phyloP scores from a whole-genome alignment of 345 rosid species.

The Salix caprea region DNA sequence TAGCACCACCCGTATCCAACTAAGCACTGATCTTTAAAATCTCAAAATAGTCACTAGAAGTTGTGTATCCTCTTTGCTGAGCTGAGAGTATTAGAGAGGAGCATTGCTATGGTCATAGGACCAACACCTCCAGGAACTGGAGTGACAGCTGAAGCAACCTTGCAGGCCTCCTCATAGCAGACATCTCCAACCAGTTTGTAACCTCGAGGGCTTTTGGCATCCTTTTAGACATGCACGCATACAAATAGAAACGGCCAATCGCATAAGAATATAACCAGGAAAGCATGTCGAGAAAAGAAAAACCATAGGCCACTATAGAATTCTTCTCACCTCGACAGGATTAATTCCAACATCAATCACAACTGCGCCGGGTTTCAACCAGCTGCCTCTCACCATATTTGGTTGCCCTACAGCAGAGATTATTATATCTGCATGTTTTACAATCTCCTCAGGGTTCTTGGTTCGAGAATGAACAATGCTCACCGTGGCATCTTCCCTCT shows the following conservation, averaged over 20 bases:
- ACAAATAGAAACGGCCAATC: conserved; percentile 8
- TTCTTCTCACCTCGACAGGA: conserved; percentile 57
- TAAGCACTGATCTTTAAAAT: not conserved
- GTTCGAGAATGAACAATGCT: conserved; percentile 79
- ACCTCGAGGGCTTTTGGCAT: conserved; percentile 52
- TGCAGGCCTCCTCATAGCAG: conserved; percentile 69
- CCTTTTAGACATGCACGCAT: conserved; percentile 34
- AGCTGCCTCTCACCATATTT: conserved; percentile 72
- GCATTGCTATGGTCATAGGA: conserved; percentile 93
- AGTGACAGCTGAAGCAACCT: conserved; percentile 71
- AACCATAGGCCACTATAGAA: not conserved
- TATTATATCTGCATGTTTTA: conserved; percentile 70
- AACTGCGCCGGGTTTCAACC: conserved; percentile 92
- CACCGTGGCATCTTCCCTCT: conserved; percentile 85
- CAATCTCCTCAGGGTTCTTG: conserved; percentile 64
- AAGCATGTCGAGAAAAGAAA: not conserved
- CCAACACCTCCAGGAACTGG: conserved; percentile 95
- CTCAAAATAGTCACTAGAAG: conserved; percentile 2
- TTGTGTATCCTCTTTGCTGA: conserved; percentile 65
- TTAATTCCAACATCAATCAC: conserved; percentile 88
- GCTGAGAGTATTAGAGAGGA: conserved; percentile 67
- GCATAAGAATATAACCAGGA: not conserved
- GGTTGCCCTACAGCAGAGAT: conserved; percentile 79
- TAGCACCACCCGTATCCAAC: not conserved
- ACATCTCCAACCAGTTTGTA: conserved; percentile 76